Conservation (phyloP, 169 alveolate genomes). For the Eimeria acervulina region DNA sequence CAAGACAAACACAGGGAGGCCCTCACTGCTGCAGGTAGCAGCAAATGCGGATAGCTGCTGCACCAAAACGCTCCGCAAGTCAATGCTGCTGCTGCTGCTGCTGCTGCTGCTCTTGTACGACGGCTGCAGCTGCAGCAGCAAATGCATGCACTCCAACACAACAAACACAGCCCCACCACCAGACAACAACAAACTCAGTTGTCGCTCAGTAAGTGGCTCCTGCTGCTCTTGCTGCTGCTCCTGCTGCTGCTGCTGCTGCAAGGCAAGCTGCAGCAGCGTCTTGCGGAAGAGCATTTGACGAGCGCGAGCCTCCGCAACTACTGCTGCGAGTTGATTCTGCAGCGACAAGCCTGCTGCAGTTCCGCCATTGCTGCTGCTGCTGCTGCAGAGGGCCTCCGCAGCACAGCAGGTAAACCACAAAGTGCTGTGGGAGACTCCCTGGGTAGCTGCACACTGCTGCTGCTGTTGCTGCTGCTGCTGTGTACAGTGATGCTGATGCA, state of each 20-base stretch:
- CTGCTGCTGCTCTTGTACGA: constrained; percentile 2
- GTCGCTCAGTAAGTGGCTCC: constrained; percentile 20
- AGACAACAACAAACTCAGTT: constrained; percentile 58
- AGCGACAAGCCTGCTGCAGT: constrained; percentile 45
- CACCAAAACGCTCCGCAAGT: constrained; percentile 4
- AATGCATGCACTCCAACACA: constrained; percentile 42
- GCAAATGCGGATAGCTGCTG: constrained; percentile 59
- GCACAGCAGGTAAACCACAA: background rate
- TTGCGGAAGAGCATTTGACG: constrained; percentile 36
- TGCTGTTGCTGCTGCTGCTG: constrained; percentile 39
- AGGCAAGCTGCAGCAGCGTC: constrained; percentile 18
- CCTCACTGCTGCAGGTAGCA: constrained; percentile 60
- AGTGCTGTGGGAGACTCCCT: background rate
- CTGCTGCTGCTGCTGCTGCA: background rate
- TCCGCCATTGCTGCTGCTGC: background rate
- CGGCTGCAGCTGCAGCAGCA: constrained; percentile 20
- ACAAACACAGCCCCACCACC: constrained; percentile 64
- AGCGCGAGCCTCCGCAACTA: constrained; percentile 52
- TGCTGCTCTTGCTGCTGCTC: constrained; percentile 17
- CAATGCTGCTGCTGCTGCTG: constrained; percentile 51
- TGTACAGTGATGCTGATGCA: background rate
- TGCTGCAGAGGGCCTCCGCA: constrained; percentile 24
- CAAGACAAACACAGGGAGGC: constrained; percentile 49
- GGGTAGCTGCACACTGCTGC: background rate
- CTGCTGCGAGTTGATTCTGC: constrained; percentile 48